These are phyloP conservation scores for Vitis riparia DNA, from an alignment of 164 flowering plant genomes.

Conservation along the genomic window DNA sequence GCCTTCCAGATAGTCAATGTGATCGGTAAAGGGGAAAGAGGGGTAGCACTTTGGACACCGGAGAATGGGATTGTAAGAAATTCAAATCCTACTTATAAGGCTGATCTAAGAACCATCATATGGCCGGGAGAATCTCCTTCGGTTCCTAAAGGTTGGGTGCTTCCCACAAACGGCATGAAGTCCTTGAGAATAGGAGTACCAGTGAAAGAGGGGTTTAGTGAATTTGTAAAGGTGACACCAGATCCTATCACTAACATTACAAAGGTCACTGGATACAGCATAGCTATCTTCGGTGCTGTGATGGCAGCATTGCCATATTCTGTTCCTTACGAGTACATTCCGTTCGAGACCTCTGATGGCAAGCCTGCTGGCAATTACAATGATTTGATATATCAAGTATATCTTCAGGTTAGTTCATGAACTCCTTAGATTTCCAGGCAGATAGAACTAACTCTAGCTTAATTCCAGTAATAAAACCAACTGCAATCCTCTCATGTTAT, in stretches of 20 bases:
- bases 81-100: neutral
- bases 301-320: slow-evolving; percentile 5
- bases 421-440: too few species aligned
- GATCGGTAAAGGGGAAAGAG: slow-evolving; percentile 2
- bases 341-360: neutral
- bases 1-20: slow-evolving; percentile 1
- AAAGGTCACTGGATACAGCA: neutral
- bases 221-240: slow-evolving; percentile 8
- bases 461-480: too few species aligned
- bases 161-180: neutral
- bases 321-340: slow-evolving; percentile 1
- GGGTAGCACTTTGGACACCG: slow-evolving; percentile 16
- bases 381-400: slow-evolving; percentile 5
- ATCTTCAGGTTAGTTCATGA: slow-evolving; percentile 5
- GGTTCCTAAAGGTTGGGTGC: slow-evolving; percentile 6
- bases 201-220: slow-evolving; percentile 6
- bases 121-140: slow-evolving; percentile 10
- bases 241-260: neutral
- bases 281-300: slow-evolving; percentile 11
- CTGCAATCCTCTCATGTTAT: too few species aligned
- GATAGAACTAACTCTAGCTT: too few species aligned
- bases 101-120: neutral
- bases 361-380: neutral
- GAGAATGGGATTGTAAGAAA: slow-evolving; percentile 5
- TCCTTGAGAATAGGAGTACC: slow-evolving; percentile 10